Conservation (phyloP, 805 yeast genomes). For the Wickerhamiella slavikovae region DNA sequence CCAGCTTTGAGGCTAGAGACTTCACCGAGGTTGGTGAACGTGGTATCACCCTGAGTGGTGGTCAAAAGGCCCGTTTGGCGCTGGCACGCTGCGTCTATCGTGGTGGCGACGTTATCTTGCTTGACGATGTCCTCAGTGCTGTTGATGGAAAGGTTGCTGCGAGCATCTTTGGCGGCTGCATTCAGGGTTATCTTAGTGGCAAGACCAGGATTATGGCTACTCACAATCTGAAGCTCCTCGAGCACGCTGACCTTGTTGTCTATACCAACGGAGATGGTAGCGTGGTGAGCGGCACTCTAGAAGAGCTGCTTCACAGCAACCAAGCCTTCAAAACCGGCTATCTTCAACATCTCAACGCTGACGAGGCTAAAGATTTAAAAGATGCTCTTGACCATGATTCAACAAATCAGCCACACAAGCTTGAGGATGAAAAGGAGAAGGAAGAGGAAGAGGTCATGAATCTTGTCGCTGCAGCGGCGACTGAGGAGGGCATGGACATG, state of each 20-base stretch:
- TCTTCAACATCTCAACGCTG: slow-evolving; percentile 25
- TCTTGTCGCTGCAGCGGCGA: background rate
- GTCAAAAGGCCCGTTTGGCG: slow-evolving; percentile 73
- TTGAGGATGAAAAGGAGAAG: slow-evolving; percentile 20
- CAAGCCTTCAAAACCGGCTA: slow-evolving; percentile 26
- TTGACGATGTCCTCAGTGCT: slow-evolving; percentile 74
- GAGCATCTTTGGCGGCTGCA: slow-evolving; percentile 50
- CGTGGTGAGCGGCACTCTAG: slow-evolving; percentile 38
- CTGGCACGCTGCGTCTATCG: slow-evolving; percentile 67
- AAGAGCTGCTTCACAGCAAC: slow-evolving; percentile 28
- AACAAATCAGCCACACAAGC: background rate
- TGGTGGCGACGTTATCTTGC: slow-evolving; percentile 37
- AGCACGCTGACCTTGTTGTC: slow-evolving; percentile 46
- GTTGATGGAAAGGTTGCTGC: slow-evolving; percentile 76
- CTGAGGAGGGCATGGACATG: background rate
- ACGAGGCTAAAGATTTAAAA: slow-evolving; percentile 13
- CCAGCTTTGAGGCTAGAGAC: slow-evolving; percentile 53
- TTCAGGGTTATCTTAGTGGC: slow-evolving; percentile 32
- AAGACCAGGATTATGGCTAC: slow-evolving; percentile 66
- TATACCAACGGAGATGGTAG: slow-evolving; percentile 42
- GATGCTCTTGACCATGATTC: background rate
- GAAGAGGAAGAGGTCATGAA: slow-evolving; percentile 2
- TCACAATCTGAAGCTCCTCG: slow-evolving; percentile 57
- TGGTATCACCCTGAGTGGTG: slow-evolving; percentile 77
- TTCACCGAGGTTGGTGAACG: slow-evolving; percentile 60